These are phyloP conservation scores for Pseudogymnoascus sp. DNA, from an alignment of 2,329 filamentous ascomycete species.

Conservation along the genomic window DNA sequence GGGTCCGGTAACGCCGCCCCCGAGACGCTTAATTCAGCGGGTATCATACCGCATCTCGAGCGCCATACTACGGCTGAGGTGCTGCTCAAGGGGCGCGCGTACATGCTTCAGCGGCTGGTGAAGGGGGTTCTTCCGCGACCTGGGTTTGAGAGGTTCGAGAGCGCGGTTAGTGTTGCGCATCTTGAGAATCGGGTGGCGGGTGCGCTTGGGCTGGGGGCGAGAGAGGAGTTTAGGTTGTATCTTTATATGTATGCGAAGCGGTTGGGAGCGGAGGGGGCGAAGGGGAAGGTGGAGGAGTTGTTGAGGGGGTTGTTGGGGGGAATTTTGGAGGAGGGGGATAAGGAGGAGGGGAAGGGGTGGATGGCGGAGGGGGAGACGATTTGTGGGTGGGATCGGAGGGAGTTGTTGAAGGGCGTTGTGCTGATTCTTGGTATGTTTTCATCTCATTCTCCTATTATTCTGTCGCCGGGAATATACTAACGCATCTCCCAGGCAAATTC, in stretches of 20 bases:
- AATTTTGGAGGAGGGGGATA: constrained; percentile 37
- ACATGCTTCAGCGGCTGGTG: constrained; percentile 83
- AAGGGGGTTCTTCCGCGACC: constrained; percentile 82
- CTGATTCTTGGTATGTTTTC: constrained; percentile 72
- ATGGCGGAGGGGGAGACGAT: constrained; percentile 61
- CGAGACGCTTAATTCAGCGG: constrained; percentile 65
- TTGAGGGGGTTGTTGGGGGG: constrained; percentile 74
- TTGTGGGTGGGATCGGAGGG: constrained; percentile 84
- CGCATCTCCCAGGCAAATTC: constrained; percentile 66
- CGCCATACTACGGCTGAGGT: constrained; percentile 92
- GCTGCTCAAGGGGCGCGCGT: constrained; percentile 82
- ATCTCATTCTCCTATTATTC: neutral
- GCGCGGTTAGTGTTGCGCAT: constrained; percentile 84
- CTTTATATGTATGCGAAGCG: constrained; percentile 98
- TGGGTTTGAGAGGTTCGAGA: constrained; percentile 87
- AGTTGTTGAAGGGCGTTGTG: constrained; percentile 82
- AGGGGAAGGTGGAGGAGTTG: constrained; percentile 86
- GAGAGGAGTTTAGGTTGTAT: constrained; percentile 89
- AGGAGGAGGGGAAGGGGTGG: constrained; percentile 49
- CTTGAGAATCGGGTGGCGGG: constrained; percentile 91
- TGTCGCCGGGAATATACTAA: constrained; percentile 13
- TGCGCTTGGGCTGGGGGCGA: constrained; percentile 72
- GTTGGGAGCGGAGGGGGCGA: constrained; percentile 79
- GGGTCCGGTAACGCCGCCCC: constrained; percentile 26
- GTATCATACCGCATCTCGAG: constrained; percentile 88